Percentiles rank a stretch among this genome's conserved stretches.
Conservation (phyloP, 306 rosid genomes). For the Lablab purpureus region DNA sequence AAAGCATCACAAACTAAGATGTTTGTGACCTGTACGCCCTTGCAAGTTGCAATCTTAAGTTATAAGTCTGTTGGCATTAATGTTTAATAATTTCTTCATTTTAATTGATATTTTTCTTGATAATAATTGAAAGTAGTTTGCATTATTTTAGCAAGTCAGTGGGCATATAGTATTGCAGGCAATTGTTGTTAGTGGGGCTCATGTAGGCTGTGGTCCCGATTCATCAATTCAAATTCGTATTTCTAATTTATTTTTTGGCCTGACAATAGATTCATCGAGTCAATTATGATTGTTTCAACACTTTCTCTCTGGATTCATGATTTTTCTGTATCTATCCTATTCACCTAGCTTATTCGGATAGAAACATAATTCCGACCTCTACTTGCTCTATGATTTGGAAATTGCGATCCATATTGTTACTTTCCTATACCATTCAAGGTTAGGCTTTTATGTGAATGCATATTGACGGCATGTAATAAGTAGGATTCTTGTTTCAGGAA, state of each 20-base stretch:
- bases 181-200: conserved; percentile 62
- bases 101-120: conserved; percentile 35
- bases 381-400: conserved; percentile 8
- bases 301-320: conserved; percentile 20
- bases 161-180: conserved; percentile 48
- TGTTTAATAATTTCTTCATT: conserved; percentile 42
- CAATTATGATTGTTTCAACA: conserved; percentile 35
- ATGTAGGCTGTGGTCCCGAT: conserved; percentile 49
- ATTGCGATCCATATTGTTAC: conserved; percentile 29
- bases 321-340: conserved; percentile 22
- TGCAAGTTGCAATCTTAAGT: conserved; percentile 9
- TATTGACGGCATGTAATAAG: conserved; percentile 1
- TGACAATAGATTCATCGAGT: conserved; percentile 39
- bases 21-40: conserved; percentile 23
- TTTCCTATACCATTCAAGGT: conserved; percentile 2
- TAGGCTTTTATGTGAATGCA: not conserved
- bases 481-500: conserved; percentile 66
- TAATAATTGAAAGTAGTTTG: conserved; percentile 54
- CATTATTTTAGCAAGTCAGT: conserved; percentile 46
- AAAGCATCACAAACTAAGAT: conserved; percentile 4
- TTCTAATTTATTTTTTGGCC: conserved; percentile 40
- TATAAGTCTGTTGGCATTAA: conserved; percentile 34
- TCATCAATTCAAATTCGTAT: conserved; percentile 9
- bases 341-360: not conserved
- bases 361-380: conserved; percentile 5